Conservation (phyloP, 192 early-diverging fungal genomes). For the Coemansia sp. region DNA sequence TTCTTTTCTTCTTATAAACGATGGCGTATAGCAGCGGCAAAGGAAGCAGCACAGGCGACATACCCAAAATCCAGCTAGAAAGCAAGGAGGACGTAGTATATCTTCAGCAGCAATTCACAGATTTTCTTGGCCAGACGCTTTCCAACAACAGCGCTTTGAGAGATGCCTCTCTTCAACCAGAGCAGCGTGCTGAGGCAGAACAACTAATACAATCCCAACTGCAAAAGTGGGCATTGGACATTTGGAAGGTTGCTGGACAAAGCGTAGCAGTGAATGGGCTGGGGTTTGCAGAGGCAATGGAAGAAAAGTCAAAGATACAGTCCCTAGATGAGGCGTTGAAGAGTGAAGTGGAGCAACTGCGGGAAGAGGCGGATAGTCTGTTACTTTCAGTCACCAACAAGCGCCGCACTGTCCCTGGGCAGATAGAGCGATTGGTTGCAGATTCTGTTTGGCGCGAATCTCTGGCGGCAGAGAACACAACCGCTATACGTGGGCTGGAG, state of each 20-base stretch:
- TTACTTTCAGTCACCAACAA: slow-evolving; percentile 33
- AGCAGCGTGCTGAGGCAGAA: slow-evolving; percentile 34
- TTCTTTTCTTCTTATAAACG: neutral
- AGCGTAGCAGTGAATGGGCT: slow-evolving; percentile 51
- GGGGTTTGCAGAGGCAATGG: slow-evolving; percentile 41
- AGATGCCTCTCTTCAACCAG: slow-evolving; percentile 21
- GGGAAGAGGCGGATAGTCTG: slow-evolving; percentile 38
- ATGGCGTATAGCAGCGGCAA: neutral
- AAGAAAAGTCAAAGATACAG: slow-evolving; percentile 34
- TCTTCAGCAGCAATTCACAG: slow-evolving; percentile 32
- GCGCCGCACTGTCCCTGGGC: slow-evolving; percentile 39
- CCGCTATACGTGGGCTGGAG: slow-evolving; percentile 14
- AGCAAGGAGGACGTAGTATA: slow-evolving; percentile 50
- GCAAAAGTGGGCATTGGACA: slow-evolving; percentile 25
- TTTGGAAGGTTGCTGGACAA: slow-evolving; percentile 40
- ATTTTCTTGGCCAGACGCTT: slow-evolving; percentile 26
- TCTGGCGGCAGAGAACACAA: slow-evolving; percentile 36
- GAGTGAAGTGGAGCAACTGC: slow-evolving; percentile 31
- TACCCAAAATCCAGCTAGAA: slow-evolving; percentile 53
- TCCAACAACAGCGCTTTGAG: slow-evolving; percentile 31
- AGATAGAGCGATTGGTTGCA: slow-evolving; percentile 35
- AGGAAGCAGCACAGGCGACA: slow-evolving; percentile 21
- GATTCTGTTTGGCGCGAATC: slow-evolving; percentile 44
- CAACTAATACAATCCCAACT: slow-evolving; percentile 17
- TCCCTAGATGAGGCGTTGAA: slow-evolving; percentile 41